A percentile compares a stretch with the other conserved stretches of the same genome.
Evolutionary conservation across 768 basidiomycete species (phyloP).

Genomic region (Cystobasidium onofrii): DNA sequence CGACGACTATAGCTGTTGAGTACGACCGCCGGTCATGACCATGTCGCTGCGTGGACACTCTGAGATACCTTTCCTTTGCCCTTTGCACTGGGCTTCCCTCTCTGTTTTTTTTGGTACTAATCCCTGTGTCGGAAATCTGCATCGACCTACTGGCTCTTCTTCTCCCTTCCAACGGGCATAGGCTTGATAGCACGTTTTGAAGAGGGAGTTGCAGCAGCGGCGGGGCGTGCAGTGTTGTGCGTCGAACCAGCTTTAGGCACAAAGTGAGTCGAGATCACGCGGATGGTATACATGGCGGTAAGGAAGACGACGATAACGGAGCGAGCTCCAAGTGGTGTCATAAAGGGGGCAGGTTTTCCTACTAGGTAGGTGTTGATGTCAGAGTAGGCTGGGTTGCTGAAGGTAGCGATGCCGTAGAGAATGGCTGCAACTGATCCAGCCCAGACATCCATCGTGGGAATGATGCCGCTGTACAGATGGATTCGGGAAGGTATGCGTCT

Average conservation of each 20-base stretch:
- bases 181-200: conserved; percentile 10
- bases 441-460: conserved; percentile 34
- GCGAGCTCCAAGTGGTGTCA: conserved; percentile 29
- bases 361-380: conserved; percentile 23
- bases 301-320: conserved; percentile 30
- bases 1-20: no score
- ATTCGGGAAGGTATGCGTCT: neutral
- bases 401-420: conserved; percentile 29
- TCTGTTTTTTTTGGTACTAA: no score
- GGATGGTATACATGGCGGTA: conserved; percentile 26
- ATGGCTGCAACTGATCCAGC: conserved; percentile 26
- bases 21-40: no score
- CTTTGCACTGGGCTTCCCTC: no score
- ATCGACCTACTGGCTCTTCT: conserved; percentile 32
- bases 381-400: conserved; percentile 29
- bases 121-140: no score
- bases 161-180: conserved; percentile 13
- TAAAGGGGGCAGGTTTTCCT: conserved; percentile 25
- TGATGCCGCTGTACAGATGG: conserved; percentile 8
- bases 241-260: neutral
- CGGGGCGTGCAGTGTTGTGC: neutral
- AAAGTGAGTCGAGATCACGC: conserved; percentile 15
- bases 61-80: no score
- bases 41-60: no score
- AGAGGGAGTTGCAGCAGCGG: neutral